phyloP scores from a whole-genome alignment of 108 stramenopile species.

The Mediolabrus comicus region DNA sequence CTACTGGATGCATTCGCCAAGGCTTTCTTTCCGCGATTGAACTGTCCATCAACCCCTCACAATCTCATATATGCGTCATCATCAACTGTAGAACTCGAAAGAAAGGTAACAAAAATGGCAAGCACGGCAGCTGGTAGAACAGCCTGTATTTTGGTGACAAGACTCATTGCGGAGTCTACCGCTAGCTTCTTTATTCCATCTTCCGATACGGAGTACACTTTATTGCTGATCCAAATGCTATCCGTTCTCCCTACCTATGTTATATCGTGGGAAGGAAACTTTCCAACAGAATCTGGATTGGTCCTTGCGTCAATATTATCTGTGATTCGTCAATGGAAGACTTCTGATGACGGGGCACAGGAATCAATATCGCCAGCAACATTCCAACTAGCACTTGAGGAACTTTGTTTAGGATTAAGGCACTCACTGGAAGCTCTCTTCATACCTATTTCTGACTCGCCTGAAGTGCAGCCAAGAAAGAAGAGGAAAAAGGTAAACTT shows the following conservation, averaged over 20 bases:
- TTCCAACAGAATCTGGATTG: slow-evolving; percentile 28
- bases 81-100: slow-evolving; percentile 10
- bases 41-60: not conserved
- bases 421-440: slow-evolving; percentile 20
- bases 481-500: slow-evolving; percentile 1
- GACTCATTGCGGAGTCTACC: slow-evolving; percentile 18
- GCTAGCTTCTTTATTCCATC: slow-evolving; percentile 6
- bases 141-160: slow-evolving; percentile 25
- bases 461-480: not conserved
- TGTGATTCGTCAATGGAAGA: slow-evolving; percentile 26
- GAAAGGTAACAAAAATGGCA: slow-evolving; percentile 16
- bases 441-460: not conserved
- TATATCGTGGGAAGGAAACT: slow-evolving; percentile 28
- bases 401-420: slow-evolving; percentile 28
- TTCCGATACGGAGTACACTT: not conserved
- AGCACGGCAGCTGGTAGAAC: slow-evolving; percentile 23
- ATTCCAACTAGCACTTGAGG: slow-evolving; percentile 6
- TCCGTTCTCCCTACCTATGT: slow-evolving; percentile 41
- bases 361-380: not conserved
- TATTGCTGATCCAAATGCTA: slow-evolving; percentile 34
- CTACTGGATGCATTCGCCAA: slow-evolving; percentile 31
- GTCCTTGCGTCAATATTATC: slow-evolving; percentile 34
- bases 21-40: slow-evolving; percentile 33
- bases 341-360: not conserved
- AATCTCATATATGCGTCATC: slow-evolving; percentile 8